Conservation (phyloP, 257 asterid species). For the Dorcoceras hygrometricum region DNA sequence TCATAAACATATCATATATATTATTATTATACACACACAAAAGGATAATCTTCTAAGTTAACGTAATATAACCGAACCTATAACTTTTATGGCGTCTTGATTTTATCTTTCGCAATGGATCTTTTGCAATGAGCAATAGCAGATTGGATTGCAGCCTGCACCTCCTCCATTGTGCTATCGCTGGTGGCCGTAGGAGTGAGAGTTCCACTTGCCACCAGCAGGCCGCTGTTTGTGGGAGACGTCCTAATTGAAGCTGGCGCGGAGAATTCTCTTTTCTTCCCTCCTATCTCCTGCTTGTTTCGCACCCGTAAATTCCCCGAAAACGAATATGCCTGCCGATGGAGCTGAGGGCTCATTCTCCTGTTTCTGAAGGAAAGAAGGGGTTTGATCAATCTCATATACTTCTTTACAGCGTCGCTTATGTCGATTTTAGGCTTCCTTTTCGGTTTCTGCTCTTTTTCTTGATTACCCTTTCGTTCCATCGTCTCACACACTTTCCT, state of each 20-base stretch:
- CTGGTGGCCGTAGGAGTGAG: slow-evolving; percentile 24
- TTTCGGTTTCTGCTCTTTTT: slow-evolving; percentile 32
- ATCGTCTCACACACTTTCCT: slow-evolving; percentile 28
- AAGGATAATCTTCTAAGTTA: background rate
- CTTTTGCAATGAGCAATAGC: slow-evolving; percentile 94
- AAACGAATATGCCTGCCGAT: slow-evolving; percentile 45
- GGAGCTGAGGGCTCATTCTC: slow-evolving; percentile 25
- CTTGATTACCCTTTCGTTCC: slow-evolving; percentile 19
- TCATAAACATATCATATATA: background rate
- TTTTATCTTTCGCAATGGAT: slow-evolving; percentile 50
- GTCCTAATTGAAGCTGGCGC: slow-evolving; percentile 80
- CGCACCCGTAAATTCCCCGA: slow-evolving; percentile 62
- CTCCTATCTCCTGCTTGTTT: slow-evolving; percentile 38
- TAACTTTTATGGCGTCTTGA: slow-evolving; percentile 33
- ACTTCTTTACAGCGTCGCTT: slow-evolving; percentile 49
- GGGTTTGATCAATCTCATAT: slow-evolving; percentile 60
- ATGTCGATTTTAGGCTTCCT: slow-evolving; percentile 54
- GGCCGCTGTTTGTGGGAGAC: slow-evolving; percentile 88
- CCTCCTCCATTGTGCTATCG: slow-evolving; percentile 72
- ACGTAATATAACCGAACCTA: background rate
- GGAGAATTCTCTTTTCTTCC: slow-evolving; percentile 53
- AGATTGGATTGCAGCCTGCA: slow-evolving; percentile 84
- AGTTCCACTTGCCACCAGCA: slow-evolving; percentile 47
- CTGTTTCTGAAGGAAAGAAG: slow-evolving; percentile 37
- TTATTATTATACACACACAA: too few species aligned